Percentiles rank a stretch among this genome's conserved stretches.
phyloP scores from a whole-genome alignment of 805 yeast species.

The Candida pini region DNA sequence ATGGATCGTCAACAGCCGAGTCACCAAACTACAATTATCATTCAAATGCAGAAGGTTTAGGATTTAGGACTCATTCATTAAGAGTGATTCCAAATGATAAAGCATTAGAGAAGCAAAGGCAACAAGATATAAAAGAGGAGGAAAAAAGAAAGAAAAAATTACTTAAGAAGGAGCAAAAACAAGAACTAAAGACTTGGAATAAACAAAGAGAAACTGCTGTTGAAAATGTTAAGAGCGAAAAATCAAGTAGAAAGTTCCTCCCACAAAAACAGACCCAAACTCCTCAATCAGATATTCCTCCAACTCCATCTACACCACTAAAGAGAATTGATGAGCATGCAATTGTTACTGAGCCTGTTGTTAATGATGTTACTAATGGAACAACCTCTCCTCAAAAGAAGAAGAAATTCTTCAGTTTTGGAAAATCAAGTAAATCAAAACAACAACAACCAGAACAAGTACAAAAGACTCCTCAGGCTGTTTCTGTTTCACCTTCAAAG shows the following conservation, averaged over 20 bases:
- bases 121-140: constrained; percentile 16
- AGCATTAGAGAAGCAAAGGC: constrained; percentile 11
- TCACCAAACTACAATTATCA: constrained; percentile 9
- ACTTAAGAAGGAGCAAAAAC: constrained; percentile 18
- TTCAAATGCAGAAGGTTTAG: constrained; percentile 25
- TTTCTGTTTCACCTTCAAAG: no score
- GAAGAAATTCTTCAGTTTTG: constrained; percentile 4
- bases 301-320: constrained; percentile 1
- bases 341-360: neutral
- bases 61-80: constrained; percentile 26
- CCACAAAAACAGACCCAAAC: neutral
- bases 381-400: neutral
- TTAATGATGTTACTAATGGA: neutral
- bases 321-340: neutral
- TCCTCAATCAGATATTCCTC: constrained; percentile 1
- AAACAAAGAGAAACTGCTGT: constrained; percentile 21
- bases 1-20: neutral
- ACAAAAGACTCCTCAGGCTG: no score
- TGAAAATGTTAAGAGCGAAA: constrained; percentile 13
- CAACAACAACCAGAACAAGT: neutral
- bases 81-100: constrained; percentile 16
- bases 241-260: no score
- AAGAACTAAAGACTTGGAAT: constrained; percentile 17
- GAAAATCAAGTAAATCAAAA: neutral
- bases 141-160: constrained; percentile 15